Percentiles rank a stretch among this genome's conserved stretches.
Evolutionary conservation across 805 yeast species (phyloP).

Genomic region (Kuraishia hungarica): DNA sequence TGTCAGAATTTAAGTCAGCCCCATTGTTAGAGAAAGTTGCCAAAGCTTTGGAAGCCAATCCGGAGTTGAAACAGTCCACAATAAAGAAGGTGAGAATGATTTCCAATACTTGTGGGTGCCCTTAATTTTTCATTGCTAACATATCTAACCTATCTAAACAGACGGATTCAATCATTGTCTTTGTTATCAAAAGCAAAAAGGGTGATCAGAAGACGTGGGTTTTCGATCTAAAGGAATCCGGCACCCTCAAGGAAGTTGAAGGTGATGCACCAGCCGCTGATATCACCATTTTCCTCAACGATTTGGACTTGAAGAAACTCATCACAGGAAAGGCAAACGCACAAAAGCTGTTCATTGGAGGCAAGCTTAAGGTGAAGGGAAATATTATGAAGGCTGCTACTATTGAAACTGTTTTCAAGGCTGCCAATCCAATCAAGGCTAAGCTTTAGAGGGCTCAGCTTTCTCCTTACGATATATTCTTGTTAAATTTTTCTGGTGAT

Average conservation of each 20-base stretch:
- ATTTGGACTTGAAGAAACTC: conserved; percentile 61
- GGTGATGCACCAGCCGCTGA: conserved; percentile 42
- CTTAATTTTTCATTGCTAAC: neutral
- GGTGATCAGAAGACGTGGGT: conserved; percentile 56
- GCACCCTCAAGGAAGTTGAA: conserved; percentile 29
- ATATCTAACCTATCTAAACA: conserved; percentile 8
- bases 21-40: conserved; percentile 29
- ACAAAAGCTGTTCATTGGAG: conserved; percentile 76
- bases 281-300: conserved; percentile 56
- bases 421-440: conserved; percentile 33
- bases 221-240: conserved; percentile 58
- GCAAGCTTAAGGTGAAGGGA: conserved; percentile 81
- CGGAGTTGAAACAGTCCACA: conserved; percentile 24
- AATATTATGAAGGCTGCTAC: conserved; percentile 86
- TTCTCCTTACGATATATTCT: neutral
- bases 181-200: conserved; percentile 57
- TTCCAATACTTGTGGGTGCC: neutral
- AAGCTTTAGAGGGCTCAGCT: conserved; percentile 25
- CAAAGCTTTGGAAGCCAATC: conserved; percentile 21
- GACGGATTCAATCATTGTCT: conserved; percentile 56
- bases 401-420: conserved; percentile 60
- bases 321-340: conserved; percentile 77
- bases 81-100: conserved; percentile 19
- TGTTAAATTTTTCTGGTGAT: neutral
- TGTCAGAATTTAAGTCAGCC: conserved; percentile 27